Conservation (phyloP, 202 grass and related monocot species). For the Zoysia matrella region DNA sequence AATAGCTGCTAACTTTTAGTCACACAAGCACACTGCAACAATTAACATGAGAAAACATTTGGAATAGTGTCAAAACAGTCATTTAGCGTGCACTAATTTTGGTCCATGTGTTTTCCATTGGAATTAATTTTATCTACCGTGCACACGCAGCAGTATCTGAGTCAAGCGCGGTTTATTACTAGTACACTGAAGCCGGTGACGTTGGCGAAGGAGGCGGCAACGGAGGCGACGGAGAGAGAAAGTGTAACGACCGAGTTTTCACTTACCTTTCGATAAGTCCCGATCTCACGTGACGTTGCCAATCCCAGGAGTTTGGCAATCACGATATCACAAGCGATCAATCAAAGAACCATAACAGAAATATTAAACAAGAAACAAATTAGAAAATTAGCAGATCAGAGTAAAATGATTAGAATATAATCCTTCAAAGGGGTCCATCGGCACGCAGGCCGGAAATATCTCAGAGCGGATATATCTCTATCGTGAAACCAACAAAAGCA, state of each 20-base stretch:
- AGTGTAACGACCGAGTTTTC: background rate
- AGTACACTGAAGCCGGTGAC: constrained; percentile 90
- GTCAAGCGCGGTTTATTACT: constrained; percentile 26
- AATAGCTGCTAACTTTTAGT: background rate
- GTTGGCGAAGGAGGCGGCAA: constrained; percentile 86
- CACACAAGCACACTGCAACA: background rate
- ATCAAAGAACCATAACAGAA: too few species aligned
- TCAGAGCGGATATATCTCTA: too few species aligned
- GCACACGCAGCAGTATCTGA: background rate
- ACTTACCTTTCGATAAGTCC: too few species aligned
- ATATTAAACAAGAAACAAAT: too few species aligned
- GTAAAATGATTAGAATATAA: too few species aligned
- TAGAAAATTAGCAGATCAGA: too few species aligned
- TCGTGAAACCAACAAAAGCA: too few species aligned
- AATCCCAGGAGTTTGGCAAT: too few species aligned
- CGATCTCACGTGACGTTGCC: too few species aligned
- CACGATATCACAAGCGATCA: too few species aligned
- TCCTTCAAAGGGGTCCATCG: too few species aligned
- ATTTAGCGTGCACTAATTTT: background rate
- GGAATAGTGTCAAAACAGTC: background rate
- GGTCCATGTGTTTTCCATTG: background rate
- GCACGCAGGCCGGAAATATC: too few species aligned
- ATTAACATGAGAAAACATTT: background rate
- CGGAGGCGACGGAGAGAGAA: constrained; percentile 69
- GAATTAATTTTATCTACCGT: background rate